phyloP scores from a whole-genome alignment of 345 rosid genomes.

The Citrus australasica region DNA sequence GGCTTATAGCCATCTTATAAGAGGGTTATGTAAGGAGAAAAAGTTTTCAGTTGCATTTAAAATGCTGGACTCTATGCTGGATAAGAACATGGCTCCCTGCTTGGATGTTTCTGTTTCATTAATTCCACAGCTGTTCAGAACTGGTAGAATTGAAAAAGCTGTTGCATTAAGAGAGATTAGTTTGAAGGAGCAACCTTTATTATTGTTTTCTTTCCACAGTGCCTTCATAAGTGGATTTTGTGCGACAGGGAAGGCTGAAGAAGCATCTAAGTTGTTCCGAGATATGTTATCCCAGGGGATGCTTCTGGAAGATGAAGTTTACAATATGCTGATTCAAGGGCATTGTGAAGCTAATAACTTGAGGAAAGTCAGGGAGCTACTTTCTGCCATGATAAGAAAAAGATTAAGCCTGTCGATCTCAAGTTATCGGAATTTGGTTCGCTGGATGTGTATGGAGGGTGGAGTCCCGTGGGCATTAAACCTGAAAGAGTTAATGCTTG shows the following conservation, averaged over 20 bases:
- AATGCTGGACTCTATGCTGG: slow-evolving; percentile 35
- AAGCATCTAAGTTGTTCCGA: slow-evolving; percentile 42
- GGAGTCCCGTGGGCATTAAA: slow-evolving; percentile 34
- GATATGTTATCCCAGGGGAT: slow-evolving; percentile 36
- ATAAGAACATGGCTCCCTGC: slow-evolving; percentile 29
- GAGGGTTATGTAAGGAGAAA: slow-evolving; percentile 51
- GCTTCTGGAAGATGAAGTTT: slow-evolving; percentile 30
- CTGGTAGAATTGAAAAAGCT: slow-evolving; percentile 34
- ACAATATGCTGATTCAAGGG: slow-evolving; percentile 40
- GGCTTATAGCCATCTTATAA: slow-evolving; percentile 44
- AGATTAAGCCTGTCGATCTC: slow-evolving; percentile 35
- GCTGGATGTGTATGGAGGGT: slow-evolving; percentile 46
- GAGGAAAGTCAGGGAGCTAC: slow-evolving; percentile 40
- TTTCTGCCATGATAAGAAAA: slow-evolving; percentile 46
- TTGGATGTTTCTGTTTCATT: slow-evolving; percentile 36
- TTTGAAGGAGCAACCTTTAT: slow-evolving; percentile 27
- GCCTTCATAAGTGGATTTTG: slow-evolving; percentile 53
- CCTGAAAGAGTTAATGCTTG: slow-evolving; percentile 48
- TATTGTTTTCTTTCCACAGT: slow-evolving; percentile 25
- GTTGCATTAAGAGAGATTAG: slow-evolving; percentile 28
- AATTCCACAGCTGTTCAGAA: slow-evolving; percentile 51
- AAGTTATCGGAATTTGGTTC: slow-evolving; percentile 46
- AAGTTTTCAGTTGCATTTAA: slow-evolving; percentile 37
- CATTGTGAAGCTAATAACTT: slow-evolving; percentile 41
- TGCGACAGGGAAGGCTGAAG: slow-evolving; percentile 41